Percentiles rank a stretch among this genome's conserved stretches.
Conservation (phyloP, 2,329 filamentous ascomycete species). For the Sporothrix curviconia region DNA sequence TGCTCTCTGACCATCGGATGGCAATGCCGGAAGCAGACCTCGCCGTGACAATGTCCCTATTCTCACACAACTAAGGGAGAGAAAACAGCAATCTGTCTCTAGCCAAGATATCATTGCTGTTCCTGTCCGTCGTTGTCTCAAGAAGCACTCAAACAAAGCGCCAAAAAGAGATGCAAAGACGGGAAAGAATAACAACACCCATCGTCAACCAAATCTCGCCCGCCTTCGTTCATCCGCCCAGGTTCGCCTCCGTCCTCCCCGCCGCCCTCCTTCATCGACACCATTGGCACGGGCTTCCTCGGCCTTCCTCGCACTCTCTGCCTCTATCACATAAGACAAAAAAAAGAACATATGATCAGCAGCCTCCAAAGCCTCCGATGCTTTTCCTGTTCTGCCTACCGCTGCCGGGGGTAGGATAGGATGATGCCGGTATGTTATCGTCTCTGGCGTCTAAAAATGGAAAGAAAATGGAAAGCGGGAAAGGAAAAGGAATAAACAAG, state of each 20-base stretch:
- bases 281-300: background rate
- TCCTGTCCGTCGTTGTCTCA: background rate
- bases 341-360: background rate
- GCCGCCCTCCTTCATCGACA: background rate
- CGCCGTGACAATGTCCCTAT: too few species aligned
- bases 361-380: background rate
- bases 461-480: background rate
- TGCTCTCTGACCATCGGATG: background rate
- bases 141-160: background rate
- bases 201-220: background rate
- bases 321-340: background rate
- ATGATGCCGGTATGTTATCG: conserved; percentile 1
- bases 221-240: background rate
- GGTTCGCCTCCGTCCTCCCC: background rate
- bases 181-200: background rate
- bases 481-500: conserved; percentile 2
- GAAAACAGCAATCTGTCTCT: background rate
- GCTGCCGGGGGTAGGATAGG: background rate
- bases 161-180: background rate
- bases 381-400: conserved; percentile 1
- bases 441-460: conserved; percentile 3
- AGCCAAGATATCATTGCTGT: conserved; percentile 13
- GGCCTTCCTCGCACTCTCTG: background rate
- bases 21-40: too few species aligned
- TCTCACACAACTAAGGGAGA: background rate